Evolutionary conservation across 169 alveolate species (phyloP).

Genomic region (Plasmodium yoelii): DNA sequence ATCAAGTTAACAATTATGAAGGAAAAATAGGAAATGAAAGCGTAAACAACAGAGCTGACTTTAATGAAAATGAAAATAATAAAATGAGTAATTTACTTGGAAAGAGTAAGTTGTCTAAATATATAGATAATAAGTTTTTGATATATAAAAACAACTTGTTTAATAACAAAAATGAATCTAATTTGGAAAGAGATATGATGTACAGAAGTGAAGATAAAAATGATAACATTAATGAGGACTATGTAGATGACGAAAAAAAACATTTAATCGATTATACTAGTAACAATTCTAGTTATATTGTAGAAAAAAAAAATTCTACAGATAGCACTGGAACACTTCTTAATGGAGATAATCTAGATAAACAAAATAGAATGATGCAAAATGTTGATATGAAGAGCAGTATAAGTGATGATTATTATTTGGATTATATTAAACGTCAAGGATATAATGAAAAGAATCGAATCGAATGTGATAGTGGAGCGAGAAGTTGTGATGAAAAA

Average conservation of each 20-base stretch:
- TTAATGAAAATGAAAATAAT: neutral
- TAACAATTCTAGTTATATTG: slow-evolving; percentile 28
- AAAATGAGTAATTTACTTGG: neutral
- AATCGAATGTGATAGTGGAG: neutral
- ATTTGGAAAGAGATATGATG: neutral
- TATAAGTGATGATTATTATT: slow-evolving; percentile 22
- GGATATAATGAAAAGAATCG: neutral
- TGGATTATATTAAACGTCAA: slow-evolving; percentile 21
- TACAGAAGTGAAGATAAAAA: neutral
- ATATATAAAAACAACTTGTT: slow-evolving; percentile 38
- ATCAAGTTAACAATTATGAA: neutral
- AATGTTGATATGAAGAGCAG: slow-evolving; percentile 12
- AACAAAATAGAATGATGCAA: slow-evolving; percentile 12
- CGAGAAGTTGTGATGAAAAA: neutral
- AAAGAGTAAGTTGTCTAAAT: slow-evolving; percentile 23
- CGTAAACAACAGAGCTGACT: neutral
- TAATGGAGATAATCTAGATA: slow-evolving; percentile 16
- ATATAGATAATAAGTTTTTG: slow-evolving; percentile 51
- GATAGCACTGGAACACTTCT: slow-evolving; percentile 8
- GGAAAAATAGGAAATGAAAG: neutral
- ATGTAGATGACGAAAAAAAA: slow-evolving; percentile 24
- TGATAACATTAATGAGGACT: neutral
- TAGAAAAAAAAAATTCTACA: slow-evolving; percentile 11
- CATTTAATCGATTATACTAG: slow-evolving; percentile 21
- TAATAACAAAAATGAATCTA: neutral